Evolutionary conservation across 2,329 filamentous ascomycete species (phyloP).

Genomic region (Colletotrichum sp.): DNA sequence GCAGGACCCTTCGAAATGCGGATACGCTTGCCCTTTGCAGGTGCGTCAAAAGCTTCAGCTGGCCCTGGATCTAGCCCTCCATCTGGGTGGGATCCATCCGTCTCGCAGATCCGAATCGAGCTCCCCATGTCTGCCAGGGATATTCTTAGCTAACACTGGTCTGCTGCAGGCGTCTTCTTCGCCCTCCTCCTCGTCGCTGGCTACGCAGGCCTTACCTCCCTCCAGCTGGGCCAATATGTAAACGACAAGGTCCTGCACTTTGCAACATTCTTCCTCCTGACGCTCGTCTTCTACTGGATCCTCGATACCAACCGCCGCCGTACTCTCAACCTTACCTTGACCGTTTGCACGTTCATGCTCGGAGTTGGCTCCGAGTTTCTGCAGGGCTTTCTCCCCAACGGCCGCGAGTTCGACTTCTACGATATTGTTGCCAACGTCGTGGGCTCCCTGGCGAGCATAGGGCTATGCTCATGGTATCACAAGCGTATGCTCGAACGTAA

Average conservation of each 20-base stretch:
- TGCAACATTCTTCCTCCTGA: constrained; percentile 88
- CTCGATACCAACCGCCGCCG: constrained; percentile 88
- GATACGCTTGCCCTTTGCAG: constrained; percentile 87
- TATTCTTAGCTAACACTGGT: constrained; percentile 15
- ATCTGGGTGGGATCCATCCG: not conserved
- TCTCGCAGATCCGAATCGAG: not conserved
- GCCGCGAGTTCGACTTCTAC: constrained; percentile 74
- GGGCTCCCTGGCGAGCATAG: constrained; percentile 75
- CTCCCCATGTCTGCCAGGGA: not conserved
- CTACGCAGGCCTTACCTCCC: constrained; percentile 77
- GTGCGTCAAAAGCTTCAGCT: constrained; percentile 52
- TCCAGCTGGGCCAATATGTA: constrained; percentile 62
- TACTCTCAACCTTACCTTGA: constrained; percentile 80
- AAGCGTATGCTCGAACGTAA: constrained; percentile 92
- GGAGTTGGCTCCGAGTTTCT: constrained; percentile 78
- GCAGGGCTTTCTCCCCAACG: constrained; percentile 77
- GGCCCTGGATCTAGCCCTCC: not conserved
- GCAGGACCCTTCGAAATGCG: constrained; percentile 62
- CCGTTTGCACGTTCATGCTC: constrained; percentile 76
- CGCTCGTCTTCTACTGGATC: constrained; percentile 93
- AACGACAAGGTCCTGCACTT: constrained; percentile 93
- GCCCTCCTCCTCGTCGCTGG: constrained; percentile 76
- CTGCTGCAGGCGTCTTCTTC: constrained; percentile 67
- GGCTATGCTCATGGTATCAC: constrained; percentile 89
- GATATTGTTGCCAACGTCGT: constrained; percentile 89